Conservation (phyloP, 1,284 basidiomycete species). For the Somion occarium region DNA sequence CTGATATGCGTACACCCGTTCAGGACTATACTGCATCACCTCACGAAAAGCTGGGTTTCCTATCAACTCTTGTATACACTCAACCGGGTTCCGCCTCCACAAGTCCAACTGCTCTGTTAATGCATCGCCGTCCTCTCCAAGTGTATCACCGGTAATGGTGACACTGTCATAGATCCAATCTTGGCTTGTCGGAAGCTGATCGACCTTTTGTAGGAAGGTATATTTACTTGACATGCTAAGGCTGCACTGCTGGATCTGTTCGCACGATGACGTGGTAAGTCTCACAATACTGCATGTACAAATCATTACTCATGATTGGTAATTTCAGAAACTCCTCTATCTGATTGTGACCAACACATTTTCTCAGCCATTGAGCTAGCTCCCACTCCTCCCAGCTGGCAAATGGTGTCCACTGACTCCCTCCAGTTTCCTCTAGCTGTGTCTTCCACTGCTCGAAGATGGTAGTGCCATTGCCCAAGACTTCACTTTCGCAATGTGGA, state of each 20-base stretch:
- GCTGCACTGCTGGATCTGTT: neutral
- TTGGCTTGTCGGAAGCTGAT: constrained; percentile 14
- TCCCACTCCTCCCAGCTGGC: constrained; percentile 15
- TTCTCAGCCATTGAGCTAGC: constrained; percentile 13
- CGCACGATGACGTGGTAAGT: neutral
- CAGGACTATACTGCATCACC: constrained; percentile 26
- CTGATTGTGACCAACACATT: constrained; percentile 6
- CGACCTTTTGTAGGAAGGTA: constrained; percentile 14
- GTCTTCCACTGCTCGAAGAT: neutral
- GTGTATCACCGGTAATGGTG: constrained; percentile 17
- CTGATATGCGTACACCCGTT: constrained; percentile 25
- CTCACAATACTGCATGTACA: neutral
- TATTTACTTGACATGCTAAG: neutral
- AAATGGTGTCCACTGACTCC: neutral
- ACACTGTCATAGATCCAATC: constrained; percentile 12
- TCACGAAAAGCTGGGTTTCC: constrained; percentile 28
- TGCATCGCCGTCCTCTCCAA: constrained; percentile 18
- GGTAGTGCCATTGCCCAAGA: neutral
- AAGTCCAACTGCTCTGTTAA: constrained; percentile 19
- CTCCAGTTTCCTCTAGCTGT: neutral
- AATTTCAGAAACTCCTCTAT: constrained; percentile 16
- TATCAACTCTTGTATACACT: constrained; percentile 28
- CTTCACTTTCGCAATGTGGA: neutral
- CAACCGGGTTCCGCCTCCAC: constrained; percentile 27
- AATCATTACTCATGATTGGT: constrained; percentile 9